Base-by-base conservation (phyloP, 208 protist genomes). In the Phytomonas serpens region DNA sequence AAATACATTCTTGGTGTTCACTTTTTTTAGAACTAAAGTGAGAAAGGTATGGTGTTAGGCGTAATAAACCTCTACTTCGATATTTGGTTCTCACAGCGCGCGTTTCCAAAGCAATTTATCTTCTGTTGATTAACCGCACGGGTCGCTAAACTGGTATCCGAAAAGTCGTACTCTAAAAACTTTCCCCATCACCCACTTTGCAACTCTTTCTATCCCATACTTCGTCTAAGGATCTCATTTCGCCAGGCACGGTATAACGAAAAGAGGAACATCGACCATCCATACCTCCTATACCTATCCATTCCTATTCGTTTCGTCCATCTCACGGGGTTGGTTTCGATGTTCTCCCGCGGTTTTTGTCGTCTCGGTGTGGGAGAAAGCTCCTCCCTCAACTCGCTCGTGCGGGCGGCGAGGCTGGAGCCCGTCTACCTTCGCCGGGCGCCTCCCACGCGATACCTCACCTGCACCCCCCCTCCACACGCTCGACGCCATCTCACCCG, bases 391-490 rank as follows among this genome's bases (percentile, higher is more conserved):
- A 14, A 51, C 23, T 32, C 76, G 19, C 74, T 65, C 19, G 68
- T 89, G 27, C 42, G 63, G 33, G 47, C n/a, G 32, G 30, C 83
- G 36, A 65, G 68, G 38, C 37, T 68, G 16, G 70, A 68, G 13
- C 68, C 81, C 0, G 67, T 82, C 30, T 95, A 88, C 64, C 69
- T 93, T 51, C 81, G 90, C 6, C 84, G 88, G 38, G 81, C 83
- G 14, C 87, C 90, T 27, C 90, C 90, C 16, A 64, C 73, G 19
- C 33, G 88, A 13, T 95, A 95, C 76, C 64, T 92, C 0, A 95
- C 90, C 14, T 89, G 81, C 68, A 80, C 83, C 32, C 64, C 75
- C 32, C 14, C 4, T 0, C 38, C 74, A 27, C 73, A 51, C 29
- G 74, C 51, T 6, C 81, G 68, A 42, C 83, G 90, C 4, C 87